A percentile compares a stretch with the other conserved stretches of the same genome.
phyloP scores from a whole-genome alignment of 2,329 filamentous ascomycete species.

The Bertia moriformis region DNA sequence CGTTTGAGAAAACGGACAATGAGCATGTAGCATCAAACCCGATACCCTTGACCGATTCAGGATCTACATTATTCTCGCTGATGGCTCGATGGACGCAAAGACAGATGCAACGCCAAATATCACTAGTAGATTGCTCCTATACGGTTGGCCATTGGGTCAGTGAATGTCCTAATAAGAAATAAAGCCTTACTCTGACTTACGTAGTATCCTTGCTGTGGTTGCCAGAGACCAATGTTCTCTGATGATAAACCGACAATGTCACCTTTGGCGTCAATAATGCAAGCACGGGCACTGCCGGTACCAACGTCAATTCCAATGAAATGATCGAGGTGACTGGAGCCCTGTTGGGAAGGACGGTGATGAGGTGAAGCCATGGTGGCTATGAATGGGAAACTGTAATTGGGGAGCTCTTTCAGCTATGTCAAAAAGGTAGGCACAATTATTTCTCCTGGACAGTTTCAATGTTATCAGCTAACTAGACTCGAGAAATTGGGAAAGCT shows the following conservation, averaged over 20 bases:
- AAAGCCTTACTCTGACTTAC: constrained; percentile 22
- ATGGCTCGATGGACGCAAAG: constrained; percentile 72
- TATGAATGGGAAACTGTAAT: too few relatives aligned
- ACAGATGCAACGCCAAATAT: constrained; percentile 95
- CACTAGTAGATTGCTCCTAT: constrained; percentile 88
- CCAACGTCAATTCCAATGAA: constrained; percentile 88
- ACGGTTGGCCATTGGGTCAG: background rate
- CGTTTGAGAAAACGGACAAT: constrained; percentile 73
- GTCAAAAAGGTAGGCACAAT: too few relatives aligned
- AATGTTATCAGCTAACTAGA: too few relatives aligned
- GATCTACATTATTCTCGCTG: constrained; percentile 65
- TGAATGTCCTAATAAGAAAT: constrained; percentile 2
- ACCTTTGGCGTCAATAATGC: constrained; percentile 81
- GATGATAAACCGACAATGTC: constrained; percentile 69
- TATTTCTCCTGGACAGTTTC: too few relatives aligned
- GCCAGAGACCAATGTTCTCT: constrained; percentile 68
- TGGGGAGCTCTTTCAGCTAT: too few relatives aligned
- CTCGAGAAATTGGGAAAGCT: too few relatives aligned
- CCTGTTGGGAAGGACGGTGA: background rate
- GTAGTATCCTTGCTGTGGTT: constrained; percentile 62
- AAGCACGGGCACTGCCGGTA: constrained; percentile 86
- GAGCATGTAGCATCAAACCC: constrained; percentile 99
- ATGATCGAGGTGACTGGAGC: constrained; percentile 28
- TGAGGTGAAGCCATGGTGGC: background rate
- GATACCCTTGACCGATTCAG: constrained; percentile 67